These are phyloP conservation scores for Nannochloropsis salina DNA, from an alignment of 108 stramenopile genomes.

Conservation along the genomic window DNA sequence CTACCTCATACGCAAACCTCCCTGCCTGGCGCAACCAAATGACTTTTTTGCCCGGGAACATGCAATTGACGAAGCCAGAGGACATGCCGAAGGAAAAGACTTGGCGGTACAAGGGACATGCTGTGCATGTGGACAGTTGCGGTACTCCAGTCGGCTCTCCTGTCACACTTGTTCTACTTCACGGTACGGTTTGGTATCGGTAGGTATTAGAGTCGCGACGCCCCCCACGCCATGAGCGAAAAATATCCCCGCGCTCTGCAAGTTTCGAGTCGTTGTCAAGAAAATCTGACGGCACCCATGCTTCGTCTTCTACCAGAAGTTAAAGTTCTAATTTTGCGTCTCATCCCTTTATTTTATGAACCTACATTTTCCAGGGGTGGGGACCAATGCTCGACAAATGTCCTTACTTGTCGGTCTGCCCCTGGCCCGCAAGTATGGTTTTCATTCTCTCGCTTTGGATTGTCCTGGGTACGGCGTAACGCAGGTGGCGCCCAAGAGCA, in stretches of 20 bases:
- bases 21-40: conserved; percentile 8
- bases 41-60: neutral
- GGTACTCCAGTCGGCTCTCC: neutral
- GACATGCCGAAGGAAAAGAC: neutral
- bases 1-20: neutral
- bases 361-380: neutral
- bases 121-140: conserved; percentile 19
- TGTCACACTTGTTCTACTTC: neutral
- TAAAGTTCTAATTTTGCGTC: too few species aligned
- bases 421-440: neutral
- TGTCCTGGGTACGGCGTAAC: neutral
- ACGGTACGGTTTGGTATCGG: neutral
- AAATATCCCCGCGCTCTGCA: too few species aligned
- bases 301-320: too few species aligned
- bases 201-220: too few species aligned
- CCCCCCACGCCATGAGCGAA: too few species aligned
- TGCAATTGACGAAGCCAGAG: neutral
- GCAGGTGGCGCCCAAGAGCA: neutral
- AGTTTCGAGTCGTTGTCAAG: too few species aligned
- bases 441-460: conserved; percentile 3
- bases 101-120: neutral
- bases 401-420: neutral
- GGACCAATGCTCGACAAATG: neutral
- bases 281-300: too few species aligned
- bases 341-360: too few species aligned